A percentile compares a stretch with the other conserved stretches of the same genome.
phyloP scores from a whole-genome alignment of 176 grass and related monocot species.

The Triticum turgidum region DNA sequence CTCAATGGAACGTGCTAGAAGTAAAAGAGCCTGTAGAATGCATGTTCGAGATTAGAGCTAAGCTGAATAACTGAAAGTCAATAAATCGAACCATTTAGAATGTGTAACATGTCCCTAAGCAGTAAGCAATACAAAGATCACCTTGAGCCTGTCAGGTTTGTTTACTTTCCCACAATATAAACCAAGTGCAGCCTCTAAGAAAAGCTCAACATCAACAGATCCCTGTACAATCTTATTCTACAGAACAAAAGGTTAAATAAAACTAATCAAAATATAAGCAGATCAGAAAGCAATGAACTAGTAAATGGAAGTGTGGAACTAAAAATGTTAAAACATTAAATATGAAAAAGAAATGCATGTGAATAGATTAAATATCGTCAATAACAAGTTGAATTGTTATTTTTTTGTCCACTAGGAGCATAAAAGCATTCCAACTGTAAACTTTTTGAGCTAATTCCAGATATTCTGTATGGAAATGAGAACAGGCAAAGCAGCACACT shows the following conservation, averaged over 20 bases:
- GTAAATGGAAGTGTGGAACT: conserved; percentile 23
- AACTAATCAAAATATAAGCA: conserved; percentile 43
- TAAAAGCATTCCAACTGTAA: conserved; percentile 12
- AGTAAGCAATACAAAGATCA: conserved; percentile 43
- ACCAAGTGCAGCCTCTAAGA: conserved; percentile 70
- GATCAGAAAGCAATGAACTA: conserved; percentile 18
- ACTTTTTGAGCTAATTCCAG: conserved; percentile 25
- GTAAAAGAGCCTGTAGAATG: conserved; percentile 71
- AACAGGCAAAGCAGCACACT: conserved; percentile 3
- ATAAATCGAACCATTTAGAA: conserved; percentile 28
- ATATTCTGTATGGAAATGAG: background rate
- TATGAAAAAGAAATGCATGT: conserved; percentile 9
- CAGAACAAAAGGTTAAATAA: conserved; percentile 47
- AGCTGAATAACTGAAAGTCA: conserved; percentile 3
- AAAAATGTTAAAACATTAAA: background rate
- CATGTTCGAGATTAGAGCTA: conserved; percentile 39
- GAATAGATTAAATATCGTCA: background rate
- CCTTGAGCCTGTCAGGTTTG: conserved; percentile 77
- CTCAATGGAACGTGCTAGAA: conserved; percentile 81
- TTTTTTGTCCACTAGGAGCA: conserved; percentile 6
- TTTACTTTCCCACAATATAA: conserved; percentile 62
- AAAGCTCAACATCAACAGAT: conserved; percentile 74
- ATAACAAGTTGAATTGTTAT: background rate
- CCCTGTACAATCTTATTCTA: conserved; percentile 76
- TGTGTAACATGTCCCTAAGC: background rate